Evolutionary conservation across 345 rosid species (phyloP).

Genomic region (Excoecaria agallocha): DNA sequence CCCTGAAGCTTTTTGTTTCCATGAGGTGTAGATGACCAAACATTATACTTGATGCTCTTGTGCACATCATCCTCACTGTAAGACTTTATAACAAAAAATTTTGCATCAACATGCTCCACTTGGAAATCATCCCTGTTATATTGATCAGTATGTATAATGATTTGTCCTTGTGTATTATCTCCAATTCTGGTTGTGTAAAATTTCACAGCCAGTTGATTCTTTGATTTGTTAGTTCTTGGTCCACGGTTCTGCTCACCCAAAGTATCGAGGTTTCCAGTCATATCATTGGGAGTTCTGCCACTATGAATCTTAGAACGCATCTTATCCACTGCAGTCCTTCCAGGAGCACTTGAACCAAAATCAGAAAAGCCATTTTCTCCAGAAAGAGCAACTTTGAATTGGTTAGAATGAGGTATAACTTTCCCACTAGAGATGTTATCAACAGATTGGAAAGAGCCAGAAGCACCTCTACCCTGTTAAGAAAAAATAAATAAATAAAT

Average conservation of each 20-base stretch:
- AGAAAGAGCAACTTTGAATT: conserved; percentile 40
- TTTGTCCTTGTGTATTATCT: conserved; percentile 50
- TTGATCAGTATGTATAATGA: conserved; percentile 56
- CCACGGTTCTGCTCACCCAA: conserved; percentile 62
- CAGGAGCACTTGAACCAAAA: conserved; percentile 38
- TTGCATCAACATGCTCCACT: conserved; percentile 54
- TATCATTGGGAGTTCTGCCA: conserved; percentile 36
- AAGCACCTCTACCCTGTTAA: conserved; percentile 57
- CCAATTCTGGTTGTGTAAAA: conserved; percentile 65
- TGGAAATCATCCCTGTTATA: conserved; percentile 74
- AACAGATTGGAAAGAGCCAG: conserved; percentile 41
- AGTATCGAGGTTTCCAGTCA: conserved; percentile 38
- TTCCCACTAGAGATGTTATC: conserved; percentile 47
- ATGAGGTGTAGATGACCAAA: conserved; percentile 93
- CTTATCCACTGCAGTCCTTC: conserved; percentile 41
- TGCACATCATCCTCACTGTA: conserved; percentile 98
- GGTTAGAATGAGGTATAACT: conserved; percentile 43
- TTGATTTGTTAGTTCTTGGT: conserved; percentile 51
- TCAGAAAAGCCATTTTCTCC: conserved; percentile 42
- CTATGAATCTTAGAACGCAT: conserved; percentile 42
- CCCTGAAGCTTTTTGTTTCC: conserved; percentile 90
- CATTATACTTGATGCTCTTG: conserved; percentile 89
- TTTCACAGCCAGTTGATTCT: conserved; percentile 58
- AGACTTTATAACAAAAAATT: conserved; percentile 88
- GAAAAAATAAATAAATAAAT: neutral